Conservation (phyloP, 805 yeast genomes). For the Kregervanrija delftensis region DNA sequence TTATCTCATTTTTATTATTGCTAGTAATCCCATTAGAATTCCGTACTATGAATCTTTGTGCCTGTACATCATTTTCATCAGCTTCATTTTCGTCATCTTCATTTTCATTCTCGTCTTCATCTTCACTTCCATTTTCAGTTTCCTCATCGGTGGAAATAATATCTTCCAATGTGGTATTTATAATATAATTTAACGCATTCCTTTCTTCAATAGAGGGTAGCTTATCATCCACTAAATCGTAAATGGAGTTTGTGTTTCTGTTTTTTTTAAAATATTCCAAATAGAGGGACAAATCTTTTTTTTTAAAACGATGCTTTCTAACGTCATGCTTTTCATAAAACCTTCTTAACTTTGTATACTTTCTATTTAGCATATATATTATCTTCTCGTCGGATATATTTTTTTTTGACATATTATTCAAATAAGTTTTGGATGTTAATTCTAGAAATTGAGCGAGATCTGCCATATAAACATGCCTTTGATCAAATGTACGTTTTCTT, state of each 20-base stretch:
- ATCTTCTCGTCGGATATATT: slow-evolving; percentile 20
- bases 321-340: slow-evolving; percentile 22
- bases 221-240: too few species aligned
- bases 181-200: slow-evolving; percentile 9
- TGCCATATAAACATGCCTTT: slow-evolving; percentile 29
- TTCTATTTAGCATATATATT: slow-evolving; percentile 21
- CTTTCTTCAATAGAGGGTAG: slow-evolving; percentile 5
- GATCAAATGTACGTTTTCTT: slow-evolving; percentile 22
- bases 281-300: slow-evolving; percentile 21
- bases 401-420: slow-evolving; percentile 17
- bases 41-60: too few species aligned
- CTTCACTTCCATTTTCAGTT: slow-evolving; percentile 6
- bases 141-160: slow-evolving; percentile 15
- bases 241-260: too few species aligned
- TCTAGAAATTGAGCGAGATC: slow-evolving; percentile 27
- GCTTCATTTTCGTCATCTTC: slow-evolving; percentile 2
- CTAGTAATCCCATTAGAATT: too few species aligned
- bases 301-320: slow-evolving; percentile 24
- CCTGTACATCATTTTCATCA: background rate
- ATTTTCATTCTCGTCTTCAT: slow-evolving; percentile 1
- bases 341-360: slow-evolving; percentile 21
- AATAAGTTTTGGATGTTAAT: slow-evolving; percentile 18
- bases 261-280: slow-evolving; percentile 22
- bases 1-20: too few species aligned
- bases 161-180: slow-evolving; percentile 11